Conservation (phyloP, 176 grass and related monocot genomes). For the Cenchrus fungigraminus region DNA sequence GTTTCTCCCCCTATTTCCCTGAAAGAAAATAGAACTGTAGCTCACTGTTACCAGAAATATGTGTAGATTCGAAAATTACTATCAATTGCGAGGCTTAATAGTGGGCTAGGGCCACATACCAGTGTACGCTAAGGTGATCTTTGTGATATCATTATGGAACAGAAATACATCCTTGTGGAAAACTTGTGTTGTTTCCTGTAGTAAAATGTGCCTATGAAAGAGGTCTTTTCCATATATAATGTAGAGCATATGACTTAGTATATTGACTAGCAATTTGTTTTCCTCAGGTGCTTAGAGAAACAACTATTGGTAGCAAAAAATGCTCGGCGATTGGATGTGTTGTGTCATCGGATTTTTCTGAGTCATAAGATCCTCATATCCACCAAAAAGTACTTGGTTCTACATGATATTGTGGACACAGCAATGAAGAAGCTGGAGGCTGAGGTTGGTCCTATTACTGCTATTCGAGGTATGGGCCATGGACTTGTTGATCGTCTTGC, state of each 20-base stretch:
- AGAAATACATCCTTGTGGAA: not conserved
- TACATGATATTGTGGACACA: slow-evolving; percentile 57
- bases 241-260: not conserved
- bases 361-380: slow-evolving; percentile 50
- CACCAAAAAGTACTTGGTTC: slow-evolving; percentile 49
- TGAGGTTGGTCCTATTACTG: slow-evolving; percentile 49
- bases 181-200: not conserved
- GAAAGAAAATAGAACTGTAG: not conserved
- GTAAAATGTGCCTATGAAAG: not conserved
- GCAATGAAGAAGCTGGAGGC: slow-evolving; percentile 58
- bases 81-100: not conserved
- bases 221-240: not conserved
- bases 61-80: not conserved
- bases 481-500: slow-evolving; percentile 55
- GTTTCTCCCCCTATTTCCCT: not conserved
- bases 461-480: slow-evolving; percentile 35
- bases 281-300: slow-evolving; percentile 61
- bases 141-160: not conserved
- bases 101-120: not conserved
- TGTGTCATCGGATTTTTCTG: slow-evolving; percentile 66
- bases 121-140: not conserved
- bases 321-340: slow-evolving; percentile 38
- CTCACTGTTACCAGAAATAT: slow-evolving; percentile 10
- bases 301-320: slow-evolving; percentile 61
- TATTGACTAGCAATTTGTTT: slow-evolving; percentile 16